Evolutionary conservation across 208 protist species (phyloP).

Genomic region (Pavlovales sp.): DNA sequence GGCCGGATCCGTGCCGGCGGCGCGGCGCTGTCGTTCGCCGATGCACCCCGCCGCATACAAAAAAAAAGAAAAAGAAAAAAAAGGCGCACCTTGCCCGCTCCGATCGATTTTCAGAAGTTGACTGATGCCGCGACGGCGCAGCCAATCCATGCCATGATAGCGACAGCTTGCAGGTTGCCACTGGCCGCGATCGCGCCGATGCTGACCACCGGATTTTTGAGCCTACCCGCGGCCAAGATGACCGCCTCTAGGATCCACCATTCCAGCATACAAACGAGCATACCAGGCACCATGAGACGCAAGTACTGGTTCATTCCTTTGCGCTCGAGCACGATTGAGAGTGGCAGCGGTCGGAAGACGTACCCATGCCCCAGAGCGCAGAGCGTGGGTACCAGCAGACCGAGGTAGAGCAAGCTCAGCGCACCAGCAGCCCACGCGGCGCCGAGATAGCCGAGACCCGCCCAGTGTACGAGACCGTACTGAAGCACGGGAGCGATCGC

Average conservation of each 20-base stretch:
- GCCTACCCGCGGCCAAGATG: neutral
- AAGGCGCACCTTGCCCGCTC: neutral
- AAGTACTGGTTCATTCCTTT: neutral
- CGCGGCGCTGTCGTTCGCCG: too few species aligned
- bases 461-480: neutral
- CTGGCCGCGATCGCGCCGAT: neutral
- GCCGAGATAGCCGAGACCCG: slow-evolving; percentile 8
- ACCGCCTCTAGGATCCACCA: slow-evolving; percentile 21
- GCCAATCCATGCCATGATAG: slow-evolving; percentile 20
- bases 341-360: neutral
- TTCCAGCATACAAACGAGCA: neutral
- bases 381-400: slow-evolving; percentile 1
- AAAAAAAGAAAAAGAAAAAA: too few species aligned
- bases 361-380: neutral
- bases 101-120: neutral
- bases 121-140: neutral
- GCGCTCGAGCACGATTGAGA: neutral
- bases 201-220: neutral
- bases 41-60: too few species aligned
- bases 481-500: neutral
- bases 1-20: too few species aligned
- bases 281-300: neutral
- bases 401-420: slow-evolving; percentile 10
- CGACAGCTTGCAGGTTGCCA: neutral
- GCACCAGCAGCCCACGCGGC: neutral